Evolutionary conservation across 768 basidiomycete genomes (phyloP).

Genomic region (Agrocybe pediades): DNA sequence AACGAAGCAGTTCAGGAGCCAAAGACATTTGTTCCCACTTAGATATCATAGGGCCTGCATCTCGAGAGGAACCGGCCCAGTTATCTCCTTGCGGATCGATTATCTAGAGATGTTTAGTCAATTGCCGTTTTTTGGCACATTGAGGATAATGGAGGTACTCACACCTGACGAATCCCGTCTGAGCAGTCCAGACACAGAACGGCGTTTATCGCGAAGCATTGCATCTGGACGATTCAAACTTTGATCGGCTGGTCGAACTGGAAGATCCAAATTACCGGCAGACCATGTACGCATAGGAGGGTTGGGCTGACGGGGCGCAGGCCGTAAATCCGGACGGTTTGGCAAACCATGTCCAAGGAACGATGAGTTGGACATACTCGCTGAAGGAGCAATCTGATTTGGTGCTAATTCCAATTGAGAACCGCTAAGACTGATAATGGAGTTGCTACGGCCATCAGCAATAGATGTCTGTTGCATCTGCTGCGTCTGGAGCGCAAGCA

Average conservation of each 20-base stretch:
- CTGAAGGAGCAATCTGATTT: slow-evolving; percentile 44
- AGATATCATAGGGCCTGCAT: slow-evolving; percentile 78
- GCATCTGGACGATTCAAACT: slow-evolving; percentile 45
- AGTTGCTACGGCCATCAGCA: slow-evolving; percentile 39
- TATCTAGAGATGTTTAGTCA: slow-evolving; percentile 36
- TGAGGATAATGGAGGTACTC: slow-evolving; percentile 31
- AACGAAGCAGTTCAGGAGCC: slow-evolving; percentile 84
- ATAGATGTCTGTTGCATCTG: slow-evolving; percentile 52
- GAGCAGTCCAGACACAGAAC: slow-evolving; percentile 67
- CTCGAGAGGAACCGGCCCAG: slow-evolving; percentile 60
- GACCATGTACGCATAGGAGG: slow-evolving; percentile 85
- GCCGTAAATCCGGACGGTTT: slow-evolving; percentile 64
- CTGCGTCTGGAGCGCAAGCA: slow-evolving; percentile 80
- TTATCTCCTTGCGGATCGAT: slow-evolving; percentile 58
- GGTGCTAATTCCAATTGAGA: slow-evolving; percentile 51
- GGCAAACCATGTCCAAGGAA: slow-evolving; percentile 63
- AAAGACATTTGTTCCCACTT: slow-evolving; percentile 96
- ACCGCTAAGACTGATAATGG: slow-evolving; percentile 38
- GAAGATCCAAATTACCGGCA: slow-evolving; percentile 75
- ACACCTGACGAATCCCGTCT: slow-evolving; percentile 79
- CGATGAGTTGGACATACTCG: slow-evolving; percentile 37
- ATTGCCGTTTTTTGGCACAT: neutral
- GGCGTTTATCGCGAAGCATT: slow-evolving; percentile 65
- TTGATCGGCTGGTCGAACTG: slow-evolving; percentile 54
- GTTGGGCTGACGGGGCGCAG: slow-evolving; percentile 62